A percentile compares a stretch with the other conserved stretches of the same genome.
Evolutionary conservation across 371 early-diverging fungal species (phyloP).

Genomic region (Haplosporangium sp.): DNA sequence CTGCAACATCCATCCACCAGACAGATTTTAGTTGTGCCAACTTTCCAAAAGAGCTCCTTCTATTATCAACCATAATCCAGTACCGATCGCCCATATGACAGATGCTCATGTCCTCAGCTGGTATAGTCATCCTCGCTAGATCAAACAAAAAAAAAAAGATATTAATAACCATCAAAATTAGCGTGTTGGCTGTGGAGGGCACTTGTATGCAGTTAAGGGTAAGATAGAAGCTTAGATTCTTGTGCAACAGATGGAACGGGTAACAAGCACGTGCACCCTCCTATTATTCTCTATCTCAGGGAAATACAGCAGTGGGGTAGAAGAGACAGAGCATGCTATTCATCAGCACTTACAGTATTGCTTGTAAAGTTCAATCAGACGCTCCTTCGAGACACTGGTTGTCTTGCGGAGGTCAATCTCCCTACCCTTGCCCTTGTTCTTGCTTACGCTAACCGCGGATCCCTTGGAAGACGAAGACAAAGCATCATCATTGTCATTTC

Average conservation of each 20-base stretch:
- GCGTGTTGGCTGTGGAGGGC: background rate
- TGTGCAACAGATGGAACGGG: no score
- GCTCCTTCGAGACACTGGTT: slow-evolving; percentile 18
- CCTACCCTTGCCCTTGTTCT: slow-evolving; percentile 20
- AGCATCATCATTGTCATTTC: slow-evolving; percentile 12
- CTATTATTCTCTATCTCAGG: no score
- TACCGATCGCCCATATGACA: slow-evolving; percentile 53
- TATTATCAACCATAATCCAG: slow-evolving; percentile 51
- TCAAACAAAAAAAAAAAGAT: slow-evolving; percentile 1
- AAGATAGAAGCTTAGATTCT: no score
- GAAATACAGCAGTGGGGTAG: no score
- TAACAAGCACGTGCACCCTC: no score
- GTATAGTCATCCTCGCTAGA: slow-evolving; percentile 31
- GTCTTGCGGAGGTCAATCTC: slow-evolving; percentile 46
- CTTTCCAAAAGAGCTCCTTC: slow-evolving; percentile 47
- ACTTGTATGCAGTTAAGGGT: background rate
- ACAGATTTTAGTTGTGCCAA: slow-evolving; percentile 53
- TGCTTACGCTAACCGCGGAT: no score
- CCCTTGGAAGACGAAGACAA: no score
- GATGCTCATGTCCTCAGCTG: slow-evolving; percentile 52
- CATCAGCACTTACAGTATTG: slow-evolving; percentile 40
- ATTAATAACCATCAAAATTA: background rate
- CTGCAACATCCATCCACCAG: slow-evolving; percentile 56
- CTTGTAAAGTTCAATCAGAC: slow-evolving; percentile 31
- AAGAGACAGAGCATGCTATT: no score